Base-by-base conservation (phyloP, 1,284 basidiomycete genomes). In the Laetiporus sulphureus region DNA sequence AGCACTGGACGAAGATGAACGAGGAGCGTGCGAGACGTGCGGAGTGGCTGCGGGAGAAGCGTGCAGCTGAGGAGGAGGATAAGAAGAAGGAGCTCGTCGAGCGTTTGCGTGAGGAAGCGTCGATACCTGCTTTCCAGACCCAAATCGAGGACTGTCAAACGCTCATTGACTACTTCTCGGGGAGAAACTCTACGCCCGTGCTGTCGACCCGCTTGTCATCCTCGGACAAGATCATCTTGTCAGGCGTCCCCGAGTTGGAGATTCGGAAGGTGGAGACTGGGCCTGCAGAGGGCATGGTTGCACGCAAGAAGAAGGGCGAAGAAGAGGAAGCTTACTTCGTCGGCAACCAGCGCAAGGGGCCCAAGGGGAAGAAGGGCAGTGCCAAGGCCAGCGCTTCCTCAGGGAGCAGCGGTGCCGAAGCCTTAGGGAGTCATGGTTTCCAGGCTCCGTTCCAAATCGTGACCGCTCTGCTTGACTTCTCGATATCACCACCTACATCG, bases 111-210 rank as follows among this genome's bases (percentile, higher is more conserved):
- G 96, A 99, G 52, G 93, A 98, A 56, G 96, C 96, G 23, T 79
- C 85, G 43, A 58, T 77, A 31, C 94, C 96, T 30, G 96, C 96
- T 0, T 99, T 82, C 72, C 88, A 92, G 57, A 75, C 83, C 46
- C 83, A 98, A 65, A 94, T 99, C 55, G 93, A 99, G 68, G 96
- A 99, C 64, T 97, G 93, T 68, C 85, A 91, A 58, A 94, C 88
- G 5, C 78, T 96, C 49, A 89, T 99, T 62, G 88, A 92, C 61
- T 87, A 79, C 65, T 88, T 99, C 66, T 82, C 77, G 29, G 89
- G 86, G 34, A 87, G 85, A 65, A 69, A 71, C 45, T 72, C 71
- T 23, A 69, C 77, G 31, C 67, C 71, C 33, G 55, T 66, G 15
- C 60, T 71, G 40, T 59, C 60, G 18, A 49, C 56, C 11, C 56